Evolutionary conservation across 352 stramenopile species (phyloP).

Genomic region (Plasmopara viticola): DNA sequence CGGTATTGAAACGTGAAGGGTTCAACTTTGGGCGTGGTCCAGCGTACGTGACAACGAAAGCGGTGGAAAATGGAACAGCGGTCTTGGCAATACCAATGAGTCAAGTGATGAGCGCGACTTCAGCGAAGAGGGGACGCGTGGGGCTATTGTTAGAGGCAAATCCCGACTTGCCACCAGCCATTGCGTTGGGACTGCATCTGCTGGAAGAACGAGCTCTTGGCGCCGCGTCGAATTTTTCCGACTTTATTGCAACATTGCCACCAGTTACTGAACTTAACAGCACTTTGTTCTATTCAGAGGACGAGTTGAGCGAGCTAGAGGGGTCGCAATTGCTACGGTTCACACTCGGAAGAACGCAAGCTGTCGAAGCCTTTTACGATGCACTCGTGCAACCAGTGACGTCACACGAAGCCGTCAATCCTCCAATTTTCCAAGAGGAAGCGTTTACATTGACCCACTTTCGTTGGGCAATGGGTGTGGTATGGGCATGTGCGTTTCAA

Average conservation of each 20-base stretch:
- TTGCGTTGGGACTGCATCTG: slow-evolving; percentile 37
- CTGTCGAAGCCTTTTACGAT: slow-evolving; percentile 35
- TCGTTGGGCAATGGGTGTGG: slow-evolving; percentile 37
- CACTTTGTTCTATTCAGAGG: slow-evolving; percentile 36
- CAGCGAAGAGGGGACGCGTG: slow-evolving; percentile 27
- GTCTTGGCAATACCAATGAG: slow-evolving; percentile 29
- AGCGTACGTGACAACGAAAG: slow-evolving; percentile 20
- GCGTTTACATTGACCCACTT: slow-evolving; percentile 44
- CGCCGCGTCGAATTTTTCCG: slow-evolving; percentile 32
- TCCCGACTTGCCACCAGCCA: slow-evolving; percentile 34
- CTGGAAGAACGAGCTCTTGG: slow-evolving; percentile 40
- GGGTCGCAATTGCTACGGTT: slow-evolving; percentile 37
- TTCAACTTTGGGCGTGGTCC: slow-evolving; percentile 45
- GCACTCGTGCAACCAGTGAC: slow-evolving; percentile 33
- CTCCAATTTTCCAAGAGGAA: slow-evolving; percentile 36
- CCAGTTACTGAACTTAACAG: slow-evolving; percentile 22
- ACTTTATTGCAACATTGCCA: slow-evolving; percentile 27
- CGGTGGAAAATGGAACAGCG: slow-evolving; percentile 11
- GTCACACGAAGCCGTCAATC: slow-evolving; percentile 28
- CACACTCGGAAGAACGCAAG: slow-evolving; percentile 22
- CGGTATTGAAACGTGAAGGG: slow-evolving; percentile 21
- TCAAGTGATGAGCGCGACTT: slow-evolving; percentile 36
- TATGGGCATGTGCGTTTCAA: slow-evolving; percentile 37
- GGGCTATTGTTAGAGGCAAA: slow-evolving; percentile 35
- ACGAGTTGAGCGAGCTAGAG: slow-evolving; percentile 26